phyloP scores from a whole-genome alignment of 2,329 filamentous ascomycete genomes.

The Hymenoscyphus occultus region DNA sequence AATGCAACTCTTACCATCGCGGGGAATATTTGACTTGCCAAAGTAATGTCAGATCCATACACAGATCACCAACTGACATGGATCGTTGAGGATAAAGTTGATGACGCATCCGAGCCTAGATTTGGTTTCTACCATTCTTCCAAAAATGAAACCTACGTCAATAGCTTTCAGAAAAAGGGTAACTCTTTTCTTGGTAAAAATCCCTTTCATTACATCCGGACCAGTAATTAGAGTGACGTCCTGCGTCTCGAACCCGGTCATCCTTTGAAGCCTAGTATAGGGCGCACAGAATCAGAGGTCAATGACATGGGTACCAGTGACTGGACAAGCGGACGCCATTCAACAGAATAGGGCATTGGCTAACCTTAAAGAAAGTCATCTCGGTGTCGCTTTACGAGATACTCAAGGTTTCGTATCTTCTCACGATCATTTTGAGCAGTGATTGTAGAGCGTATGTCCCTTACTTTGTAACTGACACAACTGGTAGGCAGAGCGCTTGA shows the following conservation, averaged over 20 bases:
- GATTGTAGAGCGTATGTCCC: slow-evolving; percentile 36
- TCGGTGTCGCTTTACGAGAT: slow-evolving; percentile 16
- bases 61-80: slow-evolving; percentile 37
- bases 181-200: slow-evolving; percentile 10
- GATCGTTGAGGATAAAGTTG: slow-evolving; percentile 22
- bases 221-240: slow-evolving; percentile 10
- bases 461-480: too few species aligned
- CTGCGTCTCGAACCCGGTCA: background rate
- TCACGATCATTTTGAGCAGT: slow-evolving; percentile 34
- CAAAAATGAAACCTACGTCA: background rate
- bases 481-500: too few species aligned
- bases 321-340: background rate
- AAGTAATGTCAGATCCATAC: slow-evolving; percentile 34
- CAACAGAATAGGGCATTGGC: slow-evolving; percentile 1
- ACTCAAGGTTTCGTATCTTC: background rate
- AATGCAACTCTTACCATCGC: slow-evolving; percentile 42
- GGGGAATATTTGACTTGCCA: slow-evolving; percentile 37
- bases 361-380: background rate
- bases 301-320: background rate
- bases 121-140: slow-evolving; percentile 41
- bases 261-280: background rate
- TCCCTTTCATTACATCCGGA: slow-evolving; percentile 8
- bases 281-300: background rate
- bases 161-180: background rate
- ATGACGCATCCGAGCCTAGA: slow-evolving; percentile 38